Evolutionary conservation across 2,329 filamentous ascomycete species (phyloP), one percentile per base, ranked within the genome.

Genomic region (Didymella glomerata): DNA sequence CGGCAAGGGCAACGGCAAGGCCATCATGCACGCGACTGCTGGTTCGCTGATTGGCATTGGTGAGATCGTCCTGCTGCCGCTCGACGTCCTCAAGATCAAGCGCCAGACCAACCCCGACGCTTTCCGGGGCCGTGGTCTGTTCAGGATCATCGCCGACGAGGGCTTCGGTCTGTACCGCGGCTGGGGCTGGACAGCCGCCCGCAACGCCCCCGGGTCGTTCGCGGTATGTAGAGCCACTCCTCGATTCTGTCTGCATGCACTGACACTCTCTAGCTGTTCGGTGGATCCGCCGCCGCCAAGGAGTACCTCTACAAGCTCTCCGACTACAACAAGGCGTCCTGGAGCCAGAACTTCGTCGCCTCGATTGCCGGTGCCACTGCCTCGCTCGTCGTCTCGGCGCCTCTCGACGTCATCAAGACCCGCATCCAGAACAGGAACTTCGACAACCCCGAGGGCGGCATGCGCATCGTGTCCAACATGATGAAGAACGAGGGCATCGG

Each of bases 41-140:
- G 95, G 95, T 64, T 94, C 91, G 81, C 76, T 99, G 73, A 96
- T 99, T 74, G 95, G 95, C 72, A 97, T 99, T 71, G 95, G 95
- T 75, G 95, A 99, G 83, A 96, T 99, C 66, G 87, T 99, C 59
- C 87, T 99, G 28, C 86, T 99, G 40, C 95, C 95, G 41, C 87
- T 99, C 61, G 95, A 99, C 71, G 94, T 99, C 38, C 86, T 99
- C 64, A 99, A 99, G 87, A 99, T 99, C 83, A 99, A 99, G 87
- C 89, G 95, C 73, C 95, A 99, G 83, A 99, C 95, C 68, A 99
- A 99, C 84, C 95, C 95, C 40, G 95, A 98, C 76, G 93, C 95
- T 34, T 99, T 99, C 88, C 88, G 93, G 68, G 94, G 94, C 69
- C 91, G 95, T 72, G 95, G 95, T 63, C 85, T 99, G 60, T 82